Conservation (phyloP, 1,139 yeast genomes). For the Saccharomycopsis crataegensis region DNA sequence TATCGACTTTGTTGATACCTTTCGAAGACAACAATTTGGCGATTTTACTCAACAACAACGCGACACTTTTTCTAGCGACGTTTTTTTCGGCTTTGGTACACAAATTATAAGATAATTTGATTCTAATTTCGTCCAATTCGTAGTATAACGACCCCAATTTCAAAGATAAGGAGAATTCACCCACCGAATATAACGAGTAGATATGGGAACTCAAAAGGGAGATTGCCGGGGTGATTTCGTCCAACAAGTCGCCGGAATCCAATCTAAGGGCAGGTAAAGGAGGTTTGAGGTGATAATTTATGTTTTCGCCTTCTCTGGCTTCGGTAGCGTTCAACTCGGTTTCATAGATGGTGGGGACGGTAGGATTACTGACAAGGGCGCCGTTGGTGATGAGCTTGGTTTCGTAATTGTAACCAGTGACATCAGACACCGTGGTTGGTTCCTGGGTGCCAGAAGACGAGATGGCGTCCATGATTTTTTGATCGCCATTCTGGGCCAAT, state of each 20-base stretch:
- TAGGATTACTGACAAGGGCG: constrained; percentile 21
- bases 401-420: constrained; percentile 31
- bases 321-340: constrained; percentile 32
- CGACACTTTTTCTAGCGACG: constrained; percentile 51
- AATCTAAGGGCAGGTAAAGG: constrained; percentile 44
- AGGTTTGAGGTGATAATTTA: constrained; percentile 35
- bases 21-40: constrained; percentile 55
- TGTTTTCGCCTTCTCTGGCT: constrained; percentile 24
- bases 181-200: constrained; percentile 62
- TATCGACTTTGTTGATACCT: constrained; percentile 28
- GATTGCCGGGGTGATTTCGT: constrained; percentile 52
- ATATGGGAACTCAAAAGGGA: constrained; percentile 55
- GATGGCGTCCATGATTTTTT: neutral
- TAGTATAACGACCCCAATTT: constrained; percentile 47
- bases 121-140: constrained; percentile 56
- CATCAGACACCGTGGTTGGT: constrained; percentile 26
- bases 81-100: constrained; percentile 53
- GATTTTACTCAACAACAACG: constrained; percentile 54
- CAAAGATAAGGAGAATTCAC: constrained; percentile 55
- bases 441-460: constrained; percentile 4
- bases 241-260: constrained; percentile 38
- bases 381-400: constrained; percentile 28
- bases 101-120: constrained; percentile 48
- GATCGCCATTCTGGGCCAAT: constrained; percentile 5
- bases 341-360: constrained; percentile 41